Base-by-base conservation (phyloP, 192 early-diverging fungal genomes). In the Backusella morwellensis region DNA sequence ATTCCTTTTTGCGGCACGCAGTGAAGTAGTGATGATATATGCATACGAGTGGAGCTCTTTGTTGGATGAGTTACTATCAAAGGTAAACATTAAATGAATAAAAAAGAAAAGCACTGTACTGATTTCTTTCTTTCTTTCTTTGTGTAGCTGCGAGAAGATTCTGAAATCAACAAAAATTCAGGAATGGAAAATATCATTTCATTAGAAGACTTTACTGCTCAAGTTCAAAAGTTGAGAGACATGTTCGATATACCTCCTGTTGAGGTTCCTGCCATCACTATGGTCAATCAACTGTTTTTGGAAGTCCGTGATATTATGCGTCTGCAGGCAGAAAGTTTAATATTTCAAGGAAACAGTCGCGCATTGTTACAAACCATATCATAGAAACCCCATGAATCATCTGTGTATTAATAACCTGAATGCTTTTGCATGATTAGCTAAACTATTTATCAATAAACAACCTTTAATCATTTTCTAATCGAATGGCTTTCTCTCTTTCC, bases 221-320 rank as follows among this genome's bases (percentile, higher is more conserved):
- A 75, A 59, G 50, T 75, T n/a, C 47, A 29, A 19, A 68, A 63
- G 26, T 6, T 79, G 12, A 74, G 77, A 54, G 21, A 68, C n/a
- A 85, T 85, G 79, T 85, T 85, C 73, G 74, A 81, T 54, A 66
- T 81, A 54, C 84, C 84, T 26, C 79, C 84, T 38, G 72, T 81
- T 41, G 75, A 74, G 29, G 68, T 83, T 36, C 59, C 72, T 35
- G 68, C 77, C 4, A 66, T 70, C 7, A 75, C 63, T 6, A 73
- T 85, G 35, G 76, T 77, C 17, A 72, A 80, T n/a, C 84, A 83
- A 47, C 44, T 85, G 1, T 81, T 76, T 72, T 19, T 83, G 36
- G 84, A 81, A 75, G 70, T 85, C 59, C 67, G 80, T 15, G 76
- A 83, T 35, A 70, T 80, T 14, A 78, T 85, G 82, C 74, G 80